Evolutionary conservation across 306 rosid genomes (phyloP).

Genomic region (Inga laurina): DNA sequence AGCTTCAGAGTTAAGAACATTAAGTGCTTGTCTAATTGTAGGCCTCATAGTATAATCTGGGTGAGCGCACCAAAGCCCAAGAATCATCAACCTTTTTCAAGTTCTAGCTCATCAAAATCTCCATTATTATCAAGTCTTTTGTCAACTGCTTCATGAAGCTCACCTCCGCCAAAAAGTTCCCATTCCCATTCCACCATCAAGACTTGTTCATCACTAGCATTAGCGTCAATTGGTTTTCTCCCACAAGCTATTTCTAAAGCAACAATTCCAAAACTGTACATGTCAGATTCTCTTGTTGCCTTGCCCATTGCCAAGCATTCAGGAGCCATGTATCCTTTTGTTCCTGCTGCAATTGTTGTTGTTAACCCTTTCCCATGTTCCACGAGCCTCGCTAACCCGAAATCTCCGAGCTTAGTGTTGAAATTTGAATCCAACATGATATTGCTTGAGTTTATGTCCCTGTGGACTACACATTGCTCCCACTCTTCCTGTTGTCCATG

Average conservation of each 20-base stretch:
- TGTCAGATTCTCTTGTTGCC: not conserved
- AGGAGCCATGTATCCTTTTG: slow-evolving; percentile 31
- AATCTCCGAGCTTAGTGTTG: slow-evolving; percentile 23
- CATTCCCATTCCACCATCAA: slow-evolving; percentile 21
- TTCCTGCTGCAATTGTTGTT: slow-evolving; percentile 20
- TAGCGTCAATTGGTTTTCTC: not conserved
- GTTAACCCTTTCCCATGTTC: not conserved
- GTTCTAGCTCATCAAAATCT: slow-evolving; percentile 11
- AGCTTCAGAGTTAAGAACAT: not conserved
- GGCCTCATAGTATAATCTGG: slow-evolving; percentile 8
- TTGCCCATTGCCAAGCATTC: not conserved
- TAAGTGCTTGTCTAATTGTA: not conserved
- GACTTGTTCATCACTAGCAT: not conserved
- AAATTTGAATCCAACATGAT: slow-evolving; percentile 2
- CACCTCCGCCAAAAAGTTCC: not conserved
- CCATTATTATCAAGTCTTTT: not conserved
- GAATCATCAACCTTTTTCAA: slow-evolving; percentile 7
- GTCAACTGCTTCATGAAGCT: not conserved
- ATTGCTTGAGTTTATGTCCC: slow-evolving; percentile 24
- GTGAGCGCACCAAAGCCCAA: slow-evolving; percentile 3
- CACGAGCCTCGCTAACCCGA: slow-evolving; percentile 16
- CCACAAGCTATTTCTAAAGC: not conserved
- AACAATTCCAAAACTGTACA: not conserved
- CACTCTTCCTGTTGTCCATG: slow-evolving; percentile 17
- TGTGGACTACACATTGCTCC: not conserved